Conservation (phyloP, 495 filamentous ascomycete species). For the Penicillium daleae region DNA sequence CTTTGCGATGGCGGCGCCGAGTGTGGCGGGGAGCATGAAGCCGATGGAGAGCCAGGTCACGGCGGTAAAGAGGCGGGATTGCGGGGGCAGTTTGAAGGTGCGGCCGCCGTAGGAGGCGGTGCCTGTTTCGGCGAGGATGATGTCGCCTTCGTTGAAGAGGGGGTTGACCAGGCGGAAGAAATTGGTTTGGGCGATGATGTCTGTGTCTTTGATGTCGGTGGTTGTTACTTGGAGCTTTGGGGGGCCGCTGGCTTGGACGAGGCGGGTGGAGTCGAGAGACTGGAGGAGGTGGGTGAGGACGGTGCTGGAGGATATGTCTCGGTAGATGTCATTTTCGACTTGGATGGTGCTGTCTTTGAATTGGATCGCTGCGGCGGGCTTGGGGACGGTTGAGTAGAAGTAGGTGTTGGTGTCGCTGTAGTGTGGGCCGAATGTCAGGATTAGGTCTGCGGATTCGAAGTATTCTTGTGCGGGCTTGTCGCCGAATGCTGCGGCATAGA, state of each 20-base stretch:
- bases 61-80: constrained; percentile 38
- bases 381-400: constrained; percentile 35
- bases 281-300: constrained; percentile 28
- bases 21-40: constrained; percentile 52
- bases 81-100: constrained; percentile 32
- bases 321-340: constrained; percentile 32
- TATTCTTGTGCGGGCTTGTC: constrained; percentile 27
- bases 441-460: constrained; percentile 38
- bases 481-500: constrained; percentile 38
- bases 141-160: constrained; percentile 40
- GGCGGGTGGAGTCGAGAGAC: constrained; percentile 25
- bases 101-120: constrained; percentile 41
- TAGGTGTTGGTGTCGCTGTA: constrained; percentile 45
- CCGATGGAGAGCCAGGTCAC: constrained; percentile 51
- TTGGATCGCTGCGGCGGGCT: constrained; percentile 28
- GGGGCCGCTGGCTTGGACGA: constrained; percentile 20
- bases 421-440: constrained; percentile 39
- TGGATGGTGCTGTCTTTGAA: constrained; percentile 36
- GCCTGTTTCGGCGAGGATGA: constrained; percentile 48
- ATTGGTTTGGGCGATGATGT: constrained; percentile 33
- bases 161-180: constrained; percentile 37
- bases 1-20: constrained; percentile 53
- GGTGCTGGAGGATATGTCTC: constrained; percentile 24
- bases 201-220: constrained; percentile 20
- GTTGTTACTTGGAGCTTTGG: constrained; percentile 16